These are phyloP conservation scores for Glomus cerebriforme DNA, from an alignment of 192 early-diverging fungal species.

Conservation along the genomic window DNA sequence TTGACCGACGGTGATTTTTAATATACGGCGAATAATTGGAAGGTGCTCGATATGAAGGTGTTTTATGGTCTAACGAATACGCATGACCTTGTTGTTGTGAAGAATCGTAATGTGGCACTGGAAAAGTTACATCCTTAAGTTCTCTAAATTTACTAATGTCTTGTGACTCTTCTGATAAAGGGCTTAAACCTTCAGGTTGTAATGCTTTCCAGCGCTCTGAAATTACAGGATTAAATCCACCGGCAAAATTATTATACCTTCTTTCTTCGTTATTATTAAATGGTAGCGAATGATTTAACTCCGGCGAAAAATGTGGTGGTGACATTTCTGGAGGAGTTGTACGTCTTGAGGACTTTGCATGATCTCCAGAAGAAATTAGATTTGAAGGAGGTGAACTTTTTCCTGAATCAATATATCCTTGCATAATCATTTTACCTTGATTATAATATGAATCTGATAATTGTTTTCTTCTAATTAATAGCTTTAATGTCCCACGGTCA, in stretches of 20 bases:
- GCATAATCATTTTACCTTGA: background rate
- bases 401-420: background rate
- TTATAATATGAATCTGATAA: background rate
- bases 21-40: background rate
- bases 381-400: background rate
- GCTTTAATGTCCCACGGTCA: slow-evolving; percentile 1
- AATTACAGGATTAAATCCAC: slow-evolving; percentile 12
- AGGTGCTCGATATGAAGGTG: background rate
- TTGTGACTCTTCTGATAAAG: background rate
- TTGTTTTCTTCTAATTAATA: slow-evolving; percentile 12
- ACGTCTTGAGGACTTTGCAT: background rate
- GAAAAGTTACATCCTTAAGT: background rate
- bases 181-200: background rate
- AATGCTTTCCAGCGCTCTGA: background rate
- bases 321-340: background rate
- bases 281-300: background rate
- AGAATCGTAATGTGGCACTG: background rate
- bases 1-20: background rate
- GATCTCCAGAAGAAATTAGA: background rate
- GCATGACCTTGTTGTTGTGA: background rate
- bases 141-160: background rate
- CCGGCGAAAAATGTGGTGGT: background rate
- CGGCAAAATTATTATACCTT: background rate
- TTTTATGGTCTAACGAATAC: background rate
- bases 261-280: background rate